These are phyloP conservation scores for Baudoinia panamericana DNA, from an alignment of 495 filamentous ascomycete species.

Conservation along the genomic window DNA sequence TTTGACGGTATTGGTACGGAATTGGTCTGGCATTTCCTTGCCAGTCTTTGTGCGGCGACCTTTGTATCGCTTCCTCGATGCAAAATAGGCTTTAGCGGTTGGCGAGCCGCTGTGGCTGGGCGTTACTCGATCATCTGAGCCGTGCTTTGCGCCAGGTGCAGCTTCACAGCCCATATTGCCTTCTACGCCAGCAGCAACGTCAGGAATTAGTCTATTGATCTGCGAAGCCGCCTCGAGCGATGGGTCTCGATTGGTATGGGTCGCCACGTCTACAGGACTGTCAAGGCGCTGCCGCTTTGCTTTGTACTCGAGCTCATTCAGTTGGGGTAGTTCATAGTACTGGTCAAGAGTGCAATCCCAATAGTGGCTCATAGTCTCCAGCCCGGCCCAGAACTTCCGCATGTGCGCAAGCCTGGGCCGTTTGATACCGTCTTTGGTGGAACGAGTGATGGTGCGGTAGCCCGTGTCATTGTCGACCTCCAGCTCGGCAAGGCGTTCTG, in stretches of 20 bases:
- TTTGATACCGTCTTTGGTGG: constrained; percentile 31
- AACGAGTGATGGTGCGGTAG: constrained; percentile 39
- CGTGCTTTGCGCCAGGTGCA: background rate
- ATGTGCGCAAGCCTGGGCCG: constrained; percentile 41
- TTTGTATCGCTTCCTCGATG: constrained; percentile 24
- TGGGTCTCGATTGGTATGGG: too few species aligned
- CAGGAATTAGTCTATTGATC: too few species aligned
- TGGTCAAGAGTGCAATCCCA: constrained; percentile 51
- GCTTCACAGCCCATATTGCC: background rate
- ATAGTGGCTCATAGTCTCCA: constrained; percentile 47
- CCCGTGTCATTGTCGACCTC: constrained; percentile 43
- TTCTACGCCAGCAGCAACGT: background rate
- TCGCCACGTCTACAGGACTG: background rate
- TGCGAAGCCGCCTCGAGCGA: too few species aligned
- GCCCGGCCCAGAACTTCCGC: constrained; percentile 46
- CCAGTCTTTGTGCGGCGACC: constrained; percentile 48
- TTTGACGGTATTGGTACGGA: constrained; percentile 54
- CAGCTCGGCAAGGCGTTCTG: constrained; percentile 38
- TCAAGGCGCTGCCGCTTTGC: constrained; percentile 10
- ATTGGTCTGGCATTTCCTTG: constrained; percentile 59
- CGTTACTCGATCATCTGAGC: background rate
- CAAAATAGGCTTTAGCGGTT: background rate
- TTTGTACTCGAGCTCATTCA: constrained; percentile 1
- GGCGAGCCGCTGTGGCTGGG: background rate
- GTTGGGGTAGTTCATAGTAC: constrained; percentile 28